Conservation (phyloP, 345 rosid genomes). For the Brassica cretica region DNA sequence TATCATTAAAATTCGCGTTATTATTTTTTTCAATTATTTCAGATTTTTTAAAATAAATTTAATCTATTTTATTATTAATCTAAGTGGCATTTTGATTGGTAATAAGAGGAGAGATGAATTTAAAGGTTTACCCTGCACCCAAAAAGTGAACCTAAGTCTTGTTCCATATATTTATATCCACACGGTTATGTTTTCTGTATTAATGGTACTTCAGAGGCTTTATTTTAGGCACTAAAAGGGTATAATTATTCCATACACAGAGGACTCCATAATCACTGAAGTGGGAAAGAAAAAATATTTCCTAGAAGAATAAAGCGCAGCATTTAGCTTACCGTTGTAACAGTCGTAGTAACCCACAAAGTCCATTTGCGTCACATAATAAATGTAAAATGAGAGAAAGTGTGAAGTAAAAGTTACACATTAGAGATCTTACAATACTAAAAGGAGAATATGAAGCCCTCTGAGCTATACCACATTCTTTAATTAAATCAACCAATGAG, state of each 20-base stretch:
- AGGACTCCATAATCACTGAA: not conserved
- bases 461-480: too few species aligned
- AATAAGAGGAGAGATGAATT: too few species aligned
- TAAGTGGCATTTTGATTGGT: too few species aligned
- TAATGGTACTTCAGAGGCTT: not conserved
- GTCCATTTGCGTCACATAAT: constrained; percentile 45
- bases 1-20: too few species aligned
- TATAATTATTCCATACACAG: not conserved
- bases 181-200: constrained; percentile 3
- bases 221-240: not conserved
- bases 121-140: too few species aligned
- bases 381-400: not conserved
- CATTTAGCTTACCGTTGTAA: constrained; percentile 45
- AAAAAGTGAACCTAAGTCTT: too few species aligned
- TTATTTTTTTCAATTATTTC: too few species aligned
- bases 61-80: too few species aligned
- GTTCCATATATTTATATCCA: not conserved
- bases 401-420: not conserved
- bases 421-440: too few species aligned
- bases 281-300: not conserved
- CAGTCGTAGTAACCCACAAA: constrained; percentile 45
- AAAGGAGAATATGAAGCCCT: too few species aligned
- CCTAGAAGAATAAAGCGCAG: not conserved
- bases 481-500: too few species aligned
- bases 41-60: too few species aligned